A percentile compares a stretch with the other conserved stretches of the same genome.
phyloP scores from a whole-genome alignment of 2,329 filamentous ascomycete species.

The Simplicillium sp. region DNA sequence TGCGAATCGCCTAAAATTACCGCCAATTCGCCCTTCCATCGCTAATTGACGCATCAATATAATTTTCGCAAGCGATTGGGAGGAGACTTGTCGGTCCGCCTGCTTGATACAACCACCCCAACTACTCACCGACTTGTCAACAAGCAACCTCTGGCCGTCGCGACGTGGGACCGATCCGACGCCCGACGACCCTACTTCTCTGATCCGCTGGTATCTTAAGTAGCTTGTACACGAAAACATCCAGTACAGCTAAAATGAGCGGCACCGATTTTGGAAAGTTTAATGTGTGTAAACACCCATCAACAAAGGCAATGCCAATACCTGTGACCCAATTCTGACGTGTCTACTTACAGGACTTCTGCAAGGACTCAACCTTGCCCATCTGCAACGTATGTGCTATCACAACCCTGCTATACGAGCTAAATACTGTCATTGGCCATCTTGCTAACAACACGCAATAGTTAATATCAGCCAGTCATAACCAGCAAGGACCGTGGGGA shows the following conservation, averaged over 20 bases:
- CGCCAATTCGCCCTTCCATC: too few species aligned
- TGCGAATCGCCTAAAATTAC: too few species aligned
- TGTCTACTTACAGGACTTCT: not conserved
- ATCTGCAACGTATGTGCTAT: not conserved
- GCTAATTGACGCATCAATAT: too few species aligned
- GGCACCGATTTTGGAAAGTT: not conserved
- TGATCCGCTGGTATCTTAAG: too few species aligned
- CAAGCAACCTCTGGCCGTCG: too few species aligned
- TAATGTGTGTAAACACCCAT: not conserved
- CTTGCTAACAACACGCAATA: slow-evolving; percentile 18
- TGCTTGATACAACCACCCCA: too few species aligned
- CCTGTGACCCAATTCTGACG: not conserved
- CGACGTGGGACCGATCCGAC: too few species aligned
- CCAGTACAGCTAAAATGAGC: not conserved
- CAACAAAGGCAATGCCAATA: not conserved
- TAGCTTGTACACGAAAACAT: not conserved
- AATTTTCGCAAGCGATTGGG: too few species aligned
- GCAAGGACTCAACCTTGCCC: not conserved
- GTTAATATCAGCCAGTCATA: slow-evolving; percentile 55
- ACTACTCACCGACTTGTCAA: too few species aligned
- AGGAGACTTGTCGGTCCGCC: too few species aligned
- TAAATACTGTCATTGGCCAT: not conserved
- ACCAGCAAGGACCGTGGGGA: slow-evolving; percentile 50
- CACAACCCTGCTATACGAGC: not conserved
- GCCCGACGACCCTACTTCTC: too few species aligned